Base-by-base conservation (phyloP, 2,329 filamentous ascomycete genomes). In the Cladosporium sp. region DNA sequence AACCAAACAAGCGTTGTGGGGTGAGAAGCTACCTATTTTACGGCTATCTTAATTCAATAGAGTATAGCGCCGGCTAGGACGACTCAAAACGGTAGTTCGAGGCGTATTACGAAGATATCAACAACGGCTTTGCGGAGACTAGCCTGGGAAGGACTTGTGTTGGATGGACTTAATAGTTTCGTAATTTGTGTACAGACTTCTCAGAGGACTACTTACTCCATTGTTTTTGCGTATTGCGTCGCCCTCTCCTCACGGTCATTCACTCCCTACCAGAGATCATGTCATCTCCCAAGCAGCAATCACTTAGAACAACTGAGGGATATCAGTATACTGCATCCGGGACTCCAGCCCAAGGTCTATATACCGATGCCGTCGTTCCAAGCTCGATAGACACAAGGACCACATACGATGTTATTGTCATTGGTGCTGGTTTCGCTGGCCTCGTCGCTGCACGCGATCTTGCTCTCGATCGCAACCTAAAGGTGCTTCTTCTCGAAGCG, bases 401-500 rank as follows among this genome's bases (percentile, higher is more conserved):
- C 15, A 48, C 52, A 3, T 71, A 71, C 59, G 70, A 71, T 61
- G 67, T 68, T 1, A 62, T 75, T 15, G 77, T 77, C 60, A 76
- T 68, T 57, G 79, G 72, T 72, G 79, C 44, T 70, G 71, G 70
- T 2, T 72, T 67, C 51, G 61, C 70, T 13, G 71, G 71, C 1
- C 63, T 73, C 3, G 62, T 65, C 25, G 69, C 70, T 12, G 67
- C 68, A 9, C 65, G 71, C 44, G 70, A 73, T 52, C 56, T 71
- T 13, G 61, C 61, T 22, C 53, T 58, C 24, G 22, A 39, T 9
- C 58, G 59, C 70, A 73, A 74, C 0, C 61, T 72, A 4, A 71
- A 69, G 15, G 76, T 78, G 0, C 66, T 81, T 1, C 69, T 81
- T 2, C 55, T 81, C 0, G 78, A 80, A 65, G 77, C 73, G 1